Conservation (phyloP, 1,284 basidiomycete species). For the Chalciporus sp. region DNA sequence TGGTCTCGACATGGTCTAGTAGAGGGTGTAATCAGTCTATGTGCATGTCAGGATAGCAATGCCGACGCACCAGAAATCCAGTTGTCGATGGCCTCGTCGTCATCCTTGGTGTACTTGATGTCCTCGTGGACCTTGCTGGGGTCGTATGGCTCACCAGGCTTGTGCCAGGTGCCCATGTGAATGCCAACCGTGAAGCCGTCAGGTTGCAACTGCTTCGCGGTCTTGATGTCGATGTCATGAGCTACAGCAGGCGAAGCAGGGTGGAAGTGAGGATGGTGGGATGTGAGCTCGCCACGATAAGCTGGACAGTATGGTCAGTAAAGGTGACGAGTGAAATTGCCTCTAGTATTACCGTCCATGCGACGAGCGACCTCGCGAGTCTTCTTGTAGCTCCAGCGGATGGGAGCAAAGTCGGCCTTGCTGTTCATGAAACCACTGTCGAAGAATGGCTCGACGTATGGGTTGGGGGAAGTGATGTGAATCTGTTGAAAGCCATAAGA, state of each 20-base stretch:
- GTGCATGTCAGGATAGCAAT: neutral
- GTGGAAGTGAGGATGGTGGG: constrained; percentile 75
- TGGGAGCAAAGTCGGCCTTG: constrained; percentile 75
- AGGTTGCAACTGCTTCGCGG: constrained; percentile 64
- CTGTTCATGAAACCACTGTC: constrained; percentile 78
- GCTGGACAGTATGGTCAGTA: constrained; percentile 37
- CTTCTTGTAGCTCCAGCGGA: constrained; percentile 77
- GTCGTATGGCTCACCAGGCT: constrained; percentile 56
- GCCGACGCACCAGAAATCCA: constrained; percentile 51
- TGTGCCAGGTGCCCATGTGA: constrained; percentile 73
- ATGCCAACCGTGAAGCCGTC: constrained; percentile 67
- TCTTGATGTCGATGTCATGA: constrained; percentile 67
- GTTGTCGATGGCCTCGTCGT: constrained; percentile 70
- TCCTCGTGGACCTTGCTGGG: constrained; percentile 62
- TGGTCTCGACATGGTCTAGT: constrained; percentile 70
- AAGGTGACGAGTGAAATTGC: neutral
- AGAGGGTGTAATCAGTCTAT: neutral
- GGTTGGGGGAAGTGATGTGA: constrained; percentile 61
- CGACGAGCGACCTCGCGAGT: constrained; percentile 70
- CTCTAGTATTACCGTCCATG: constrained; percentile 56
- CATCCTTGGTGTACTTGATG: constrained; percentile 63
- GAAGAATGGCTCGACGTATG: constrained; percentile 65
- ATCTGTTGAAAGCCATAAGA: constrained; percentile 43
- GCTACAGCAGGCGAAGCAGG: constrained; percentile 61
- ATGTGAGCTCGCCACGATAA: constrained; percentile 70